These are phyloP conservation scores for Dothiorella sarmentorum DNA, from an alignment of 2,329 filamentous ascomycete species.

Conservation along the genomic window DNA sequence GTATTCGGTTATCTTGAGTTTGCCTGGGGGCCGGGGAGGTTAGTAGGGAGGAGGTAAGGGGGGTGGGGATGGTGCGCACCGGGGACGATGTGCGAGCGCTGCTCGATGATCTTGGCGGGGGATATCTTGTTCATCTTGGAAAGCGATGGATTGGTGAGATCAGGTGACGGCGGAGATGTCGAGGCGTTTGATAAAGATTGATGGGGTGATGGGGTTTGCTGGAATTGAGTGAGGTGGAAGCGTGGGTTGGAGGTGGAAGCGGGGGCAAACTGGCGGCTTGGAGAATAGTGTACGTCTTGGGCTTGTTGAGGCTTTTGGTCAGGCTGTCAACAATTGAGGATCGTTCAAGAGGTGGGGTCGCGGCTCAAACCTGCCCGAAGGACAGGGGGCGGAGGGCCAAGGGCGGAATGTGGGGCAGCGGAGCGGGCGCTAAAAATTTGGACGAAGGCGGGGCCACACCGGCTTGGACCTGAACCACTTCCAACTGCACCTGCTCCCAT, in stretches of 20 bases:
- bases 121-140: slow-evolving; percentile 33
- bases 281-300: too few species aligned
- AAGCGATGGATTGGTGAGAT: not conserved
- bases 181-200: not conserved
- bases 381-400: slow-evolving; percentile 2
- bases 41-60: not conserved
- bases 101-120: slow-evolving; percentile 47
- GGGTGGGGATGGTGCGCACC: slow-evolving; percentile 30
- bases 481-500: not conserved
- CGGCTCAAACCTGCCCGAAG: not conserved
- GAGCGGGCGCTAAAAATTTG: slow-evolving; percentile 13
- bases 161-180: not conserved
- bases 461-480: not conserved
- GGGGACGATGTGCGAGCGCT: slow-evolving; percentile 44
- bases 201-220: not conserved
- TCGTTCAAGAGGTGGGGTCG: not conserved
- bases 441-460: not conserved
- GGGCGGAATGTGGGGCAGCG: not conserved
- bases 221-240: too few species aligned
- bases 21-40: slow-evolving; percentile 53
- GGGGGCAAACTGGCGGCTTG: not conserved
- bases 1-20: slow-evolving; percentile 72
- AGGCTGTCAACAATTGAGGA: not conserved
- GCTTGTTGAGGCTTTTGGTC: too few species aligned
- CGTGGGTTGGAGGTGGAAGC: not conserved